Evolutionary conservation across 352 stramenopile genomes (phyloP).

Genomic region (Pythium apleroticum): DNA sequence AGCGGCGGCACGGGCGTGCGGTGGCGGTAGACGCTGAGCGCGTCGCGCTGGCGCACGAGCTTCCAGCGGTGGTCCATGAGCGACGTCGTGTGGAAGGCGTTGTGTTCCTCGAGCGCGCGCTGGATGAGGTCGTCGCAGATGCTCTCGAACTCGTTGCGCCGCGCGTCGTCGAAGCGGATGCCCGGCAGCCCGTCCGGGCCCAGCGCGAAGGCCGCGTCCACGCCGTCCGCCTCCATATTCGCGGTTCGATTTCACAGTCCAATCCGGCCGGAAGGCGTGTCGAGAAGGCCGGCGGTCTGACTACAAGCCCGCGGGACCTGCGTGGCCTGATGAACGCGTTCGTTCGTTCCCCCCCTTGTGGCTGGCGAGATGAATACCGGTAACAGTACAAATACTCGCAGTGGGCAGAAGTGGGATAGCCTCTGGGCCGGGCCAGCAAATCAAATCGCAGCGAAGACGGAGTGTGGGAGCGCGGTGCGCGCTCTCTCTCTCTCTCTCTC

Average conservation of each 20-base stretch:
- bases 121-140: constrained; percentile 63
- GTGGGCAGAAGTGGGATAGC: neutral
- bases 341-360: too few relatives aligned
- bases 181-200: constrained; percentile 34
- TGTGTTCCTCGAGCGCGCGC: constrained; percentile 47
- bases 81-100: constrained; percentile 49
- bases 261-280: too few relatives aligned
- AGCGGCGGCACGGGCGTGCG: constrained; percentile 25
- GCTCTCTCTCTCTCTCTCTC: too few relatives aligned
- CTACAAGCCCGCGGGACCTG: neutral
- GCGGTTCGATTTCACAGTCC: neutral
- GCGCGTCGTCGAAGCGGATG: constrained; percentile 39
- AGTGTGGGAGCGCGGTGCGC: too few relatives aligned
- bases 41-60: constrained; percentile 53
- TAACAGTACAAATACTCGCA: too few relatives aligned
- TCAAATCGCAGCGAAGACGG: neutral
- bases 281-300: neutral
- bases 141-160: constrained; percentile 42
- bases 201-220: constrained; percentile 19
- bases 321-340: too few relatives aligned
- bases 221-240: constrained; percentile 15
- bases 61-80: constrained; percentile 45
- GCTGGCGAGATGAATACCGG: too few relatives aligned
- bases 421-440: neutral
- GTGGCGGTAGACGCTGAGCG: constrained; percentile 56